Percentiles rank a stretch among this genome's conserved stretches.
Evolutionary conservation across 768 basidiomycete species (phyloP).

Genomic region (Pilatotrama ljubarskyi): DNA sequence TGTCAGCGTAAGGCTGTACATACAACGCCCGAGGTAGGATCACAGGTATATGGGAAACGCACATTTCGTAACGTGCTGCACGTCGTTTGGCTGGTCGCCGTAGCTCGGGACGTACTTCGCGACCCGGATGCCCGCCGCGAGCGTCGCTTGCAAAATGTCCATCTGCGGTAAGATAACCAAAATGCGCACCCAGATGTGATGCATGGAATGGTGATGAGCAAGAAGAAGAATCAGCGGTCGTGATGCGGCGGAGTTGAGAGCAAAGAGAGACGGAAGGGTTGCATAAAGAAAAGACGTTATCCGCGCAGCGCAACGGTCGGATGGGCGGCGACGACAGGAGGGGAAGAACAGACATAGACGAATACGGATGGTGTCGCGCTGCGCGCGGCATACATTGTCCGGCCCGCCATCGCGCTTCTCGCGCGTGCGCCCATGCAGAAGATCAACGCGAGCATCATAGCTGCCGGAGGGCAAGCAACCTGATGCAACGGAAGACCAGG

Average conservation of each 20-base stretch:
- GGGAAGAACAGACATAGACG: too few relatives aligned
- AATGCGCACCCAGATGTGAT: too few relatives aligned
- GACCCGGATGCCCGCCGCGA: conserved; percentile 56
- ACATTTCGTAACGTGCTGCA: conserved; percentile 64
- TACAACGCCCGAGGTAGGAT: background rate
- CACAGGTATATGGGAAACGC: conserved; percentile 27
- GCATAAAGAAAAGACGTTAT: background rate
- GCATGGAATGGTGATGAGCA: too few relatives aligned
- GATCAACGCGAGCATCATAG: too few relatives aligned
- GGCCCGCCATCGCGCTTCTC: background rate
- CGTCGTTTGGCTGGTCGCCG: conserved; percentile 57
- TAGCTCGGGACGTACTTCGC: conserved; percentile 64
- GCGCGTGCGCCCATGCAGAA: background rate
- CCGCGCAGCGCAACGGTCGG: too few relatives aligned
- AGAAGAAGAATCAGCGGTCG: too few relatives aligned
- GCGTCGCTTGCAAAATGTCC: conserved; percentile 57
- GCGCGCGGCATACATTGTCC: background rate
- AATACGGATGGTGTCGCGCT: too few relatives aligned
- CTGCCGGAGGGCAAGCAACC: background rate
- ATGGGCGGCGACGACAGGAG: too few relatives aligned
- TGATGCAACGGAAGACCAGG: too few relatives aligned
- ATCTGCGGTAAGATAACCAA: too few relatives aligned
- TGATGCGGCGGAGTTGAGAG: background rate
- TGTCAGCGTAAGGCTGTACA: too few relatives aligned
- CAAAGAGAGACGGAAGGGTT: background rate